Evolutionary conservation across 2,329 filamentous ascomycete species (phyloP), one percentile per base, ranked within the genome.

Genomic region (Colletotrichum lini): DNA sequence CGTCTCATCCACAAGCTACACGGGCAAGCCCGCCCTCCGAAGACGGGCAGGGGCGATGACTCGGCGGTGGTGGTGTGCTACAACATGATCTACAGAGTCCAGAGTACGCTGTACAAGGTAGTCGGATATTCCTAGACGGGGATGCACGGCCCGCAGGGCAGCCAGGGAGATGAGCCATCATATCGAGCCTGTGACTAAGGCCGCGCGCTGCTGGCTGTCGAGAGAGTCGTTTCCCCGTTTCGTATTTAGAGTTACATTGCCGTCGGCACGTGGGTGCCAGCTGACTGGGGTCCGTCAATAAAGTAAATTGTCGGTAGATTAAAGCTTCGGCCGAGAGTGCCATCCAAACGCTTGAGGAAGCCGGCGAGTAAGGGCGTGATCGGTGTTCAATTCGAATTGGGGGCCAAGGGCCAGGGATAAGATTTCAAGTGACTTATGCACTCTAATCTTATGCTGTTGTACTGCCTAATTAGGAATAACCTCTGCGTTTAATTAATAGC

Each of bases 31-130:
- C 30, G 13, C 6, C 13, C 9, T 18, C 8, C 3, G 16, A 52
- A 26, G 26, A 52, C 8, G 35, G 9, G 10, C 68, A 68, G 68
- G 65, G 64, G 57, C 52, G 57, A 52, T 68, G 65, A 68, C 64
- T 63, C 44, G 64, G 40, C 47, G 30, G 18, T 42, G 58, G 64
- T 53, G 45, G 56, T 8, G 30, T 30, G 30, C 30, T 30, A 9
- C 7, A 30, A 8, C 3, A 7, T 8, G 30, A 30, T 30, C 30
- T 30, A 30, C 30, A 30, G 30, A 30, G 30, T 9, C 4, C 4
- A 26, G 26, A 26, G 26, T 26, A 26, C 26, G 26, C 26, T 38
- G 26, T 40, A 30, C 47, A 26, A 4, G 40, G n/a, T 16, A 50
- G 57, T 63, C 35, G 26, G 30, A 30, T n/a, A 42, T 62, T 62